These are phyloP conservation scores for Brassica hybrid DNA, from an alignment of 441 rosid species.

Conservation along the genomic window DNA sequence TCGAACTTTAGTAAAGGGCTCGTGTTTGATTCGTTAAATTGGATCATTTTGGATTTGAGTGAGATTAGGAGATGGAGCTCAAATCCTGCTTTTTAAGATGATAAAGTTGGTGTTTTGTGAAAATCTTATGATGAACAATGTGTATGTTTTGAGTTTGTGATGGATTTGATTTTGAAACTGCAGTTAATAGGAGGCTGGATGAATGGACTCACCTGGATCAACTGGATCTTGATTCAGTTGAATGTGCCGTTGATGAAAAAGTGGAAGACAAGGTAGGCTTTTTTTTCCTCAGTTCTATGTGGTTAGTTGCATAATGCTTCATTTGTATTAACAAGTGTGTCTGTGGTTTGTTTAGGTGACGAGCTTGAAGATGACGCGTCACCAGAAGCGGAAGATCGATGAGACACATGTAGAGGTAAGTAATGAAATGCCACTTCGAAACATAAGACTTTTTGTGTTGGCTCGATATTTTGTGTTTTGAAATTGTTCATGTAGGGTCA, in stretches of 20 bases:
- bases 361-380: slow-evolving; percentile 98
- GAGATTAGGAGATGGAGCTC: slow-evolving; percentile 9
- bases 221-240: slow-evolving; percentile 92
- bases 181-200: slow-evolving; percentile 98
- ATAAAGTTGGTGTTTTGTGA: slow-evolving; percentile 1
- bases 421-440: background rate
- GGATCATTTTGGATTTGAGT: slow-evolving; percentile 6
- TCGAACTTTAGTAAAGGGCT: background rate
- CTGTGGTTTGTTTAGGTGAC: no score
- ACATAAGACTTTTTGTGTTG: background rate
- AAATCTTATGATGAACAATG: background rate
- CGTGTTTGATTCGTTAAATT: background rate
- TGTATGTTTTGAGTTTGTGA: background rate
- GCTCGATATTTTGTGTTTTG: background rate
- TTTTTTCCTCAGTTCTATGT: slow-evolving; percentile 30
- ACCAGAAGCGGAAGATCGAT: slow-evolving; percentile 98
- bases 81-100: background rate
- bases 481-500: slow-evolving; percentile 66
- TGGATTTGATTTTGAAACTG: slow-evolving; percentile 2
- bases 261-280: slow-evolving; percentile 91
- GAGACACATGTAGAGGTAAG: slow-evolving; percentile 97
- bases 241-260: slow-evolving; percentile 94
- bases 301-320: background rate
- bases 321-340: background rate
- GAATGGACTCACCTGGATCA: slow-evolving; percentile 99